Conservation (phyloP, 306 rosid genomes). For the Castanea crenata region DNA sequence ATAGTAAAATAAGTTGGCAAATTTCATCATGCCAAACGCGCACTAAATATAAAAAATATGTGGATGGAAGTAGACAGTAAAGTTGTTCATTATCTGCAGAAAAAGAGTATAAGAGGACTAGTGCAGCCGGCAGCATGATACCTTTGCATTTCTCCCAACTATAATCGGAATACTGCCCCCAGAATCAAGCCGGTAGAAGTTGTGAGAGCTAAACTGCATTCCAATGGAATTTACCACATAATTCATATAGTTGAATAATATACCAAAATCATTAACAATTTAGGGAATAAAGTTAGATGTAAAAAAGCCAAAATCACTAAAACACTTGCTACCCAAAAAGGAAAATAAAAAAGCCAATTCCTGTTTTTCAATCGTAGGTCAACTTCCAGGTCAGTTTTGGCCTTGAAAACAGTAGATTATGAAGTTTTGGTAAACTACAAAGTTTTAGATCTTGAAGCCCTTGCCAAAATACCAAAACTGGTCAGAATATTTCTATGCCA, state of each 20-base stretch:
- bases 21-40: too few species aligned
- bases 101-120: slow-evolving; percentile 29
- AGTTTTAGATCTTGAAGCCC: too few species aligned
- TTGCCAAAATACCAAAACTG: too few species aligned
- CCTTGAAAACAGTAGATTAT: too few species aligned
- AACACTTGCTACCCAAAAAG: too few species aligned
- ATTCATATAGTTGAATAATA: slow-evolving; percentile 3
- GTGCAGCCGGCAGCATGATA: slow-evolving; percentile 79
- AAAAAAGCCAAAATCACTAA: too few species aligned
- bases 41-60: not conserved
- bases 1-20: too few species aligned
- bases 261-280: not conserved
- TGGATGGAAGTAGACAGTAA: not conserved
- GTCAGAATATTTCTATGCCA: too few species aligned
- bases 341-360: too few species aligned
- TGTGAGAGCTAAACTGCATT: slow-evolving; percentile 44
- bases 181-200: slow-evolving; percentile 47
- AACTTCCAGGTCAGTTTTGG: too few species aligned
- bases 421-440: too few species aligned
- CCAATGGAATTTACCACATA: slow-evolving; percentile 12
- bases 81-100: not conserved
- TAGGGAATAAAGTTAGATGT: slow-evolving; percentile 2
- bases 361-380: too few species aligned
- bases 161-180: slow-evolving; percentile 84
- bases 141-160: slow-evolving; percentile 90